Conservation (phyloP, 768 basidiomycete genomes). For the Naematelia encephala region DNA sequence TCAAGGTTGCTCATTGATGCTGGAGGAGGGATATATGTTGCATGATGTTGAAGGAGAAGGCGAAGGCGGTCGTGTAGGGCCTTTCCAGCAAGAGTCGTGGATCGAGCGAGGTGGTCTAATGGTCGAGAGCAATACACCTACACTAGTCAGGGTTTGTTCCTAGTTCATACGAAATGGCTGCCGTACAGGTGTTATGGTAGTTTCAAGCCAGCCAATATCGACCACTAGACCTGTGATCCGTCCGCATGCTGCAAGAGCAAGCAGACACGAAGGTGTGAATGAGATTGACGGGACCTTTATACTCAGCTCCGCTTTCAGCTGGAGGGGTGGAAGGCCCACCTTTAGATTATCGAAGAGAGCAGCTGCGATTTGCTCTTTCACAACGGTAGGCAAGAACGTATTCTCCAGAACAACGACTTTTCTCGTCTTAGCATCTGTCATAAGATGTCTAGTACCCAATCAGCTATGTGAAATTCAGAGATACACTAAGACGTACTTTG, state of each 20-base stretch:
- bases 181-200: slow-evolving; percentile 78
- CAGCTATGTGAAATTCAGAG: not conserved
- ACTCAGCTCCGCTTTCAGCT: not conserved
- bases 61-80: slow-evolving; percentile 75
- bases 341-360: slow-evolving; percentile 86
- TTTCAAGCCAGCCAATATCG: slow-evolving; percentile 89
- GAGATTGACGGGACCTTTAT: slow-evolving; percentile 85
- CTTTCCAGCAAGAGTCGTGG: slow-evolving; percentile 83
- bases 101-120: slow-evolving; percentile 72
- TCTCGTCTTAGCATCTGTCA: slow-evolving; percentile 91
- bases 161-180: no score
- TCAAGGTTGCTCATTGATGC: slow-evolving; percentile 63
- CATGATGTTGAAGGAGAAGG: slow-evolving; percentile 76
- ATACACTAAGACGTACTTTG: not conserved
- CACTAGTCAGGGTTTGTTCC: not conserved
- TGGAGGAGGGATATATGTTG: slow-evolving; percentile 77
- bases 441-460: slow-evolving; percentile 62
- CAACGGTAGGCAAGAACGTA: slow-evolving; percentile 74
- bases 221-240: slow-evolving; percentile 89
- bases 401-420: slow-evolving; percentile 92
- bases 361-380: slow-evolving; percentile 83
- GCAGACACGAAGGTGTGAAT: slow-evolving; percentile 82
- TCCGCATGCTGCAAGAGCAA: slow-evolving; percentile 79
- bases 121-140: slow-evolving; percentile 90
- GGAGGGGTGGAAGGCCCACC: slow-evolving; percentile 53